These are phyloP conservation scores for Avena atlantica DNA, from an alignment of 176 grass and related monocot genomes.

Conservation along the genomic window DNA sequence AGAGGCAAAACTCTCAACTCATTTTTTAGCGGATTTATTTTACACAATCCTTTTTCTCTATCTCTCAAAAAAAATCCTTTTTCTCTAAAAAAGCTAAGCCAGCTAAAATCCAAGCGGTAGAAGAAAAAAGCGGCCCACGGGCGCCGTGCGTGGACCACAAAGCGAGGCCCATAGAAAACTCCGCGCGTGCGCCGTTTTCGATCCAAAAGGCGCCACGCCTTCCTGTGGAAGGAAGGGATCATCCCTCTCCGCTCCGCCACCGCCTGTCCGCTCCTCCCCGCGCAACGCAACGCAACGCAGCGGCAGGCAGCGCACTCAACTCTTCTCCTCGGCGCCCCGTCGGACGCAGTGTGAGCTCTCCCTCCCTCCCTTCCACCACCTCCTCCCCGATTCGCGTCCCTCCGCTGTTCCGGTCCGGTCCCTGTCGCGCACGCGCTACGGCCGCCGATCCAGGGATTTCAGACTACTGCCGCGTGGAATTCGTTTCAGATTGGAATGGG, in stretches of 20 bases:
- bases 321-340: not conserved
- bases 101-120: not conserved
- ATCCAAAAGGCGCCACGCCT: constrained; percentile 26
- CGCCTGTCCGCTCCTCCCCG: not conserved
- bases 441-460: not conserved
- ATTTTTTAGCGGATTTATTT: too few relatives aligned
- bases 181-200: constrained; percentile 14
- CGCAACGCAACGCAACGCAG: not conserved
- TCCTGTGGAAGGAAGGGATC: not conserved
- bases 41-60: too few relatives aligned
- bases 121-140: not conserved
- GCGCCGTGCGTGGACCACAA: not conserved
- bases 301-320: too few relatives aligned
- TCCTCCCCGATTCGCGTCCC: not conserved
- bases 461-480: too few relatives aligned
- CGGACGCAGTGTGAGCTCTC: constrained; percentile 29
- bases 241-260: not conserved
- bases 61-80: too few relatives aligned
- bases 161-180: not conserved
- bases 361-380: not conserved
- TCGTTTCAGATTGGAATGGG: too few relatives aligned
- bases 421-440: too few relatives aligned
- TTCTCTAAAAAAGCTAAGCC: not conserved
- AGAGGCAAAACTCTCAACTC: too few relatives aligned
- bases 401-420: not conserved